These are phyloP conservation scores for Aureobasidium sp. DNA, from an alignment of 2,329 filamentous ascomycete genomes.

Conservation along the genomic window DNA sequence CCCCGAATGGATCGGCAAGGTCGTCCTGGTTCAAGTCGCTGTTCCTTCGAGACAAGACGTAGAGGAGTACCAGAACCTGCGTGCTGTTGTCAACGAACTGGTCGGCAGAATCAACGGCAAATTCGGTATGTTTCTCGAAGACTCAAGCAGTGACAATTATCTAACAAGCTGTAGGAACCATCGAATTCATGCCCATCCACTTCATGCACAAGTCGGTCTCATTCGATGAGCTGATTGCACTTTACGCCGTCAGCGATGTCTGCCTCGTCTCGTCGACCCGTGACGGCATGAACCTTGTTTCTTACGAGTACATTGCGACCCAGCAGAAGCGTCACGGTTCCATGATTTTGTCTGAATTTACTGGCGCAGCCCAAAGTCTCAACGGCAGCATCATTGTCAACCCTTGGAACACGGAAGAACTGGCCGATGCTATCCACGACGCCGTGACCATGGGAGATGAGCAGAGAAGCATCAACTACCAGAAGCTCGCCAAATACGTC, in stretches of 20 bases:
- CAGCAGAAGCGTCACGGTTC: constrained; percentile 86
- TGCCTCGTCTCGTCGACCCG: constrained; percentile 92
- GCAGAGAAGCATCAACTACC: constrained; percentile 77
- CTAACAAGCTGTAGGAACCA: constrained; percentile 52
- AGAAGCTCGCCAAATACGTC: constrained; percentile 89
- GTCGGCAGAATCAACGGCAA: constrained; percentile 95
- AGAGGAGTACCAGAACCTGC: constrained; percentile 94
- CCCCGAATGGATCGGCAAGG: constrained; percentile 96
- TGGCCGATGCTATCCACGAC: constrained; percentile 87
- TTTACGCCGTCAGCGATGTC: constrained; percentile 87
- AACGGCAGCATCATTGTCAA: constrained; percentile 94
- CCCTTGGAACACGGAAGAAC: constrained; percentile 96
- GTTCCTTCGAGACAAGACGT: constrained; percentile 93
- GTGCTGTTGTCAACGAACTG: constrained; percentile 91
- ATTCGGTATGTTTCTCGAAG: constrained; percentile 52
- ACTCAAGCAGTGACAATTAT: constrained; percentile 17
- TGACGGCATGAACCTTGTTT: constrained; percentile 98
- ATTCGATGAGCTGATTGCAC: constrained; percentile 88
- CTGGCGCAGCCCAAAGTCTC: constrained; percentile 87
- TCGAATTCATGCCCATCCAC: constrained; percentile 98
- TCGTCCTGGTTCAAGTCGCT: constrained; percentile 91
- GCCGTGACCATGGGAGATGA: constrained; percentile 95
- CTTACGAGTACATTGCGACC: constrained; percentile 95
- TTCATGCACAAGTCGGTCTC: constrained; percentile 95
- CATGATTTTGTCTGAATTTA: constrained; percentile 94